A percentile compares a stretch with the other conserved stretches of the same genome.
These are phyloP conservation scores for Tulasnella sp. DNA, from an alignment of 768 basidiomycete species.

Conservation along the genomic window DNA sequence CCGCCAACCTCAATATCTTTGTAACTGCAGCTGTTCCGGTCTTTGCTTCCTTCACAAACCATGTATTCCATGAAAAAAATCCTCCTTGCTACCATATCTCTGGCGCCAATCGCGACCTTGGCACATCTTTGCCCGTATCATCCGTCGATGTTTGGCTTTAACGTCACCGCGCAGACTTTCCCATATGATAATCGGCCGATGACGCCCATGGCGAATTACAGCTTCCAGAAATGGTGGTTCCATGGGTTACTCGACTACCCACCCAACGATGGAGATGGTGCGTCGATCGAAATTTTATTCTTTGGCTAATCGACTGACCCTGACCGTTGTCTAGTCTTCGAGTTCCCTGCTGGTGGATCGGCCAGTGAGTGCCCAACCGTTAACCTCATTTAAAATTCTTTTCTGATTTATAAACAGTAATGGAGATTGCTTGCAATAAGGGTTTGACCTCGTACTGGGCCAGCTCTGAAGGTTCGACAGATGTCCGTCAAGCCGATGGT, in stretches of 20 bases:
- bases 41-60: no score
- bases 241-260: conserved; percentile 50
- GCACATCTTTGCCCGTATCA: conserved; percentile 38
- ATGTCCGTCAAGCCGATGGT: conserved; percentile 2
- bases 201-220: conserved; percentile 30
- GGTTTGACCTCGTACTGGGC: conserved; percentile 44
- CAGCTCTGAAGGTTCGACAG: not conserved
- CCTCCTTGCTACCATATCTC: no score
- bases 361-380: no score
- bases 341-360: conserved; percentile 47
- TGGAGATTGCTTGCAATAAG: conserved; percentile 50
- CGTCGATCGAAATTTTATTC: not conserved
- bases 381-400: no score
- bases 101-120: no score
- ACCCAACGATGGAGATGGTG: conserved; percentile 40
- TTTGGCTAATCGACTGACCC: not conserved
- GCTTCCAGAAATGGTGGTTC: conserved; percentile 44
- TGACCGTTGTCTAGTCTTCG: conserved; percentile 31
- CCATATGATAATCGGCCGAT: conserved; percentile 51
- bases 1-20: no score
- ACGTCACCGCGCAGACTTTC: conserved; percentile 42
- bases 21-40: no score
- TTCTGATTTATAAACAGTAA: no score
- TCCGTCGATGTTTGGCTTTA: conserved; percentile 57
- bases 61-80: no score